Evolutionary conservation across 148 eudicot genomes (phyloP).

Genomic region (Rhododendron henanense): DNA sequence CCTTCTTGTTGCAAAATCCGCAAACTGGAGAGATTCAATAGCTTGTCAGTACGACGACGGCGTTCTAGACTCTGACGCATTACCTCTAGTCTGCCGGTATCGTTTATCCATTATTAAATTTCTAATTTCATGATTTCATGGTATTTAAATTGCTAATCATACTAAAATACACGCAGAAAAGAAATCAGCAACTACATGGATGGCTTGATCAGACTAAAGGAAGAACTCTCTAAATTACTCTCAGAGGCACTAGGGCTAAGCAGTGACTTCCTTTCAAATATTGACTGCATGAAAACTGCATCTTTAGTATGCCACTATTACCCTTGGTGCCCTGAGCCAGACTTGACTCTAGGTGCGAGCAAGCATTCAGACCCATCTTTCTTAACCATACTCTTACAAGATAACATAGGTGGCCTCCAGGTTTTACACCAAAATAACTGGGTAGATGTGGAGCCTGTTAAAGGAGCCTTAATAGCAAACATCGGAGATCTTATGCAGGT

Average conservation of each 20-base stretch:
- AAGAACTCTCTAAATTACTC: conserved; percentile 27
- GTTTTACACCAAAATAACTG: conserved; percentile 42
- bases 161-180: conserved; percentile 21
- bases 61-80: conserved; percentile 30
- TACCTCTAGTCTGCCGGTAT: conserved; percentile 55
- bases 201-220: conserved; percentile 26
- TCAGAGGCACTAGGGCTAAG: conserved; percentile 53
- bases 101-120: background rate
- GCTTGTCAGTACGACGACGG: conserved; percentile 39
- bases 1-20: conserved; percentile 26
- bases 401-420: conserved; percentile 48
- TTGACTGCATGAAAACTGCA: conserved; percentile 45
- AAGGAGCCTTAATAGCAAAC: conserved; percentile 49
- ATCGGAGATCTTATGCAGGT: conserved; percentile 62
- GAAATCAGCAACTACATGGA: conserved; percentile 32
- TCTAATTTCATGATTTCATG: background rate
- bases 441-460: conserved; percentile 37
- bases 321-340: conserved; percentile 58
- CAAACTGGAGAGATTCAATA: conserved; percentile 56
- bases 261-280: conserved; percentile 26
- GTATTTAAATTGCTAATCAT: too few species aligned
- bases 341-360: conserved; percentile 41
- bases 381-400: conserved; percentile 44
- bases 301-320: conserved; percentile 54
- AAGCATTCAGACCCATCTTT: conserved; percentile 59